Conservation (phyloP, 192 early-diverging fungal species). For the Mortierella antarctica region DNA sequence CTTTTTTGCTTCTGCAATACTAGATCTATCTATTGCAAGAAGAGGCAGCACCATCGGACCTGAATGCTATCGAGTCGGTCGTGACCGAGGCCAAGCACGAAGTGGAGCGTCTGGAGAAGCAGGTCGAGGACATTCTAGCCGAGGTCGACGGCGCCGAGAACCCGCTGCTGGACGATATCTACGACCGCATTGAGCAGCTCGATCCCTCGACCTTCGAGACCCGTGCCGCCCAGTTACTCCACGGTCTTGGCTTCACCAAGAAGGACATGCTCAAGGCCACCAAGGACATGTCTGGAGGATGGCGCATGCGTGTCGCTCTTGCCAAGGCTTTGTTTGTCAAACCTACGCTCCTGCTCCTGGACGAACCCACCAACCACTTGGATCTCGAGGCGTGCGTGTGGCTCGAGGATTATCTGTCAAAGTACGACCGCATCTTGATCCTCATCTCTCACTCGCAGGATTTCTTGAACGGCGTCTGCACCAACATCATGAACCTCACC, state of each 20-base stretch:
- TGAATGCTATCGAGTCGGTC: constrained; percentile 92
- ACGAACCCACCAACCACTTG: constrained; percentile 93
- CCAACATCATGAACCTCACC: constrained; percentile 94
- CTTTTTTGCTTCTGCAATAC: not conserved
- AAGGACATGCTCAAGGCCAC: constrained; percentile 92
- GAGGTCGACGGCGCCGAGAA: constrained; percentile 89
- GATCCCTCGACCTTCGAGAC: constrained; percentile 95
- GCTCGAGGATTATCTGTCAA: constrained; percentile 94
- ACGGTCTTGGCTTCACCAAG: constrained; percentile 94
- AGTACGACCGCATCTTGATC: constrained; percentile 82
- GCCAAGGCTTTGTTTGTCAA: constrained; percentile 96
- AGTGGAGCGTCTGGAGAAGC: constrained; percentile 89
- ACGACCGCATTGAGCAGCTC: constrained; percentile 95
- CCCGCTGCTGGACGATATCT: constrained; percentile 91
- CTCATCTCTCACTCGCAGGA: constrained; percentile 96
- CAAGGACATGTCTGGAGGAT: constrained; percentile 99
- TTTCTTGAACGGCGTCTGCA: constrained; percentile 93
- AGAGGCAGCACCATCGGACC: constrained; percentile 95
- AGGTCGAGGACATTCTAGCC: constrained; percentile 91
- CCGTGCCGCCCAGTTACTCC: constrained; percentile 88
- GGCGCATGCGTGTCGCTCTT: constrained; percentile 99
- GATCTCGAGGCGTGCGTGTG: constrained; percentile 97
- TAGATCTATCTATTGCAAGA: constrained; percentile 93
- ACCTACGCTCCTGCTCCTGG: constrained; percentile 90
- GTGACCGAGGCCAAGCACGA: constrained; percentile 90